Evolutionary conservation across 2,329 filamentous ascomycete species (phyloP).

Genomic region (Phyllosticta capitalensis): DNA sequence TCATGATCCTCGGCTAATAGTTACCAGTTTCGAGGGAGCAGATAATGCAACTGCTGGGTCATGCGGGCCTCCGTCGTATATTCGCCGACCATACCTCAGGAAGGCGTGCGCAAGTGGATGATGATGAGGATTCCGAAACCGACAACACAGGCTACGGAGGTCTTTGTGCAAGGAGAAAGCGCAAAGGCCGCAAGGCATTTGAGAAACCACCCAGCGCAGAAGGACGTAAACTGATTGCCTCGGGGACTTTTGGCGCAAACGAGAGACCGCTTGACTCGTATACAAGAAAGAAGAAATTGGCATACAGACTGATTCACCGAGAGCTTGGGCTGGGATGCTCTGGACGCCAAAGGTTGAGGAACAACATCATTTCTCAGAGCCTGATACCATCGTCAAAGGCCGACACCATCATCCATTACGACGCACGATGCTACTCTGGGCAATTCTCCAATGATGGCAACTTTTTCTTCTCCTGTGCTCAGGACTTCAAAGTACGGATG

Average conservation of each 20-base stretch:
- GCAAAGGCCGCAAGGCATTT: slow-evolving; percentile 46
- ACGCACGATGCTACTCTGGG: slow-evolving; percentile 80
- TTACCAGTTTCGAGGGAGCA: slow-evolving; percentile 38
- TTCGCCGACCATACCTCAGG: slow-evolving; percentile 30
- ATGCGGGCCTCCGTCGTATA: slow-evolving; percentile 44
- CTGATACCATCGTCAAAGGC: slow-evolving; percentile 69
- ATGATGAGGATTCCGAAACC: slow-evolving; percentile 31
- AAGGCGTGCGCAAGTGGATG: slow-evolving; percentile 17
- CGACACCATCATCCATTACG: slow-evolving; percentile 82
- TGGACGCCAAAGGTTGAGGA: slow-evolving; percentile 50
- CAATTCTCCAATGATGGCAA: slow-evolving; percentile 96
- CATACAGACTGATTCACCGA: slow-evolving; percentile 65
- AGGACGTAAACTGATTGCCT: slow-evolving; percentile 70
- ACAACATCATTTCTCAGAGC: slow-evolving; percentile 60
- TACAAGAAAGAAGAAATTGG: slow-evolving; percentile 52
- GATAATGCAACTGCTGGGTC: slow-evolving; percentile 46
- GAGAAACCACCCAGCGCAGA: slow-evolving; percentile 77
- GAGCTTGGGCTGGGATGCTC: slow-evolving; percentile 63
- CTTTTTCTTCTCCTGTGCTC: slow-evolving; percentile 87
- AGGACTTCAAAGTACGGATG: slow-evolving; percentile 92
- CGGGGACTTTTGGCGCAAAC: slow-evolving; percentile 68
- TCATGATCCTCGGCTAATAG: slow-evolving; percentile 7
- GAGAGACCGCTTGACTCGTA: slow-evolving; percentile 42
- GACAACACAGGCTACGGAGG: slow-evolving; percentile 28
- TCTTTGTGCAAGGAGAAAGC: slow-evolving; percentile 28